These are phyloP conservation scores for Ricinus communis DNA, from an alignment of 345 rosid genomes.

Conservation along the genomic window DNA sequence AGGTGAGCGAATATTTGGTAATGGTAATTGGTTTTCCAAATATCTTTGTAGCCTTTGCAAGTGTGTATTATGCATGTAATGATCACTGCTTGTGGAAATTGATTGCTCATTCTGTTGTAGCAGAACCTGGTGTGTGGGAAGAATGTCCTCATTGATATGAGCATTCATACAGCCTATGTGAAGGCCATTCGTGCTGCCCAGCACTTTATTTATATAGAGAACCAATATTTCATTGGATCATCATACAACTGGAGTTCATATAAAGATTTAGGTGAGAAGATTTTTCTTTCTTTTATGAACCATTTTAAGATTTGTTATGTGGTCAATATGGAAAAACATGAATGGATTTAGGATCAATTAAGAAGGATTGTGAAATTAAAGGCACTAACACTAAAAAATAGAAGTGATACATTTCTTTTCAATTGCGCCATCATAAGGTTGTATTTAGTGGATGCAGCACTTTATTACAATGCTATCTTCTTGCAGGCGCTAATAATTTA, in stretches of 20 bases:
- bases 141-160: constrained; percentile 95
- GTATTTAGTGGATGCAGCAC: constrained; percentile 6
- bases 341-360: not conserved
- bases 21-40: not conserved
- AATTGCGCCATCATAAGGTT: not conserved
- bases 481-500: constrained; percentile 84
- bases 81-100: constrained; percentile 8
- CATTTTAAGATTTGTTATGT: not conserved
- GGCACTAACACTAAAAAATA: too few relatives aligned
- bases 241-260: constrained; percentile 80
- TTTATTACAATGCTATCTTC: constrained; percentile 1
- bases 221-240: constrained; percentile 95
- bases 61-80: not conserved
- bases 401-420: not conserved
- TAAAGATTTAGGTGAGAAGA: constrained; percentile 63
- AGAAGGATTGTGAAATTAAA: not conserved
- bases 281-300: not conserved
- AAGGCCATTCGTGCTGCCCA: constrained; percentile 97
- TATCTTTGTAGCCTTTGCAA: not conserved
- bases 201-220: constrained; percentile 92
- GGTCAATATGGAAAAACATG: not conserved
- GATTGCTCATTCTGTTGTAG: constrained; percentile 30
- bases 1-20: constrained; percentile 42
- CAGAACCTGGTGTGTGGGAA: constrained; percentile 90
- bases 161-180: constrained; percentile 96